Evolutionary conservation across 192 early-diverging fungal species (phyloP), one percentile per base, ranked within the genome.

Genomic region (Geosiphon pyriformis): DNA sequence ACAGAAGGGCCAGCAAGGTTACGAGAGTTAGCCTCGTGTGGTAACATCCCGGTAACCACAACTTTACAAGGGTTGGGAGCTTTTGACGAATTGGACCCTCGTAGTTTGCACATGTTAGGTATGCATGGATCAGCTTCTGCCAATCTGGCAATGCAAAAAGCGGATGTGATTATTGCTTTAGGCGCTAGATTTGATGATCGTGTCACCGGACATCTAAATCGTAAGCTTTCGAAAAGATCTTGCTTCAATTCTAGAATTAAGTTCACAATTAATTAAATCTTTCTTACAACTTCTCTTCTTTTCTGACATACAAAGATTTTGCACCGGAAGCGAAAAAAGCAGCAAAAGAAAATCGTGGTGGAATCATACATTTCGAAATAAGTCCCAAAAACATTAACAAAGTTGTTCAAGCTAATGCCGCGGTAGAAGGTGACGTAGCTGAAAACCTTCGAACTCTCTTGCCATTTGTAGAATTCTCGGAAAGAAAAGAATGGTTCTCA

Each of bases 371-470:
- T 76, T 99, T 99, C 85, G 96, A 99, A 73, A 96, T 99, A 71
- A 86, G 94, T 87, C 95, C 94, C 72, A 99, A 99, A 83, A 96
- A 99, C 78, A 98, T 99, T 84, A 99, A 98, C 84, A 99, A 99
- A 83, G 90, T 95, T 27, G 88, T 99, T 42, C 84, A 92, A 70
- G 92, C 89, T 27, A 92, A 91, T 51, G 76, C 88, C 30, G 92
- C 95, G 32, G 88, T 99, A 42, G 94, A 95, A 74, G 96, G 96
- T 34, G 96, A 99, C 73, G 95, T 95, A 3, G 83, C 90, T 20
- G 84, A 86, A 67, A 99, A 97, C 80, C 53, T 99, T 68, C 76
- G 78, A 11, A 83, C 82, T 42, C 72, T 99, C 69, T 72, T 97
- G 57, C 94, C 94, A 4, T 74, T 86, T 35, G 78, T 98, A 61